These are phyloP conservation scores for Toxicodendron radicans DNA, from an alignment of 345 rosid species.

Conservation along the genomic window DNA sequence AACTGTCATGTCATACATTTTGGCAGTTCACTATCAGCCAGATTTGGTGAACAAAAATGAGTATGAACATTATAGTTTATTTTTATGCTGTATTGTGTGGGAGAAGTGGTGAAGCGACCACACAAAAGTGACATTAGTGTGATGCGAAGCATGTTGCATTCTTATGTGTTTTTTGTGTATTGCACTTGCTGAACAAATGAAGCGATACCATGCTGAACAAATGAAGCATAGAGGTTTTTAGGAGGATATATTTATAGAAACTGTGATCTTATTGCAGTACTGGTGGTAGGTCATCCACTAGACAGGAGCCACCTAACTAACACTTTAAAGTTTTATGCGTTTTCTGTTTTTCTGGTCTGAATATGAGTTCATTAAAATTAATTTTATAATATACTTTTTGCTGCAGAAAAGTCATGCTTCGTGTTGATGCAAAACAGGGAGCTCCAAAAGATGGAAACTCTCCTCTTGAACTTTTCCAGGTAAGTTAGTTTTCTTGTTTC, in stretches of 20 bases:
- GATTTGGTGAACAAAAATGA: neutral
- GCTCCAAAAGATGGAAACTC: constrained; percentile 88
- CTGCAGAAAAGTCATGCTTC: constrained; percentile 86
- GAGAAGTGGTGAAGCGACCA: neutral
- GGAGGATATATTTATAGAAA: neutral
- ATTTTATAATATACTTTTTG: constrained; percentile 13
- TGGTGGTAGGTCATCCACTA: neutral
- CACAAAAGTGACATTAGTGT: neutral
- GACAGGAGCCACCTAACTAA: constrained; percentile 5
- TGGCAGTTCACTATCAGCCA: neutral
- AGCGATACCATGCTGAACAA: neutral
- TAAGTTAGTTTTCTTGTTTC: constrained; percentile 26
- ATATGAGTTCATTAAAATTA: neutral
- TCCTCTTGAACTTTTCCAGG: constrained; percentile 89
- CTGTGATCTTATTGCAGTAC: neutral
- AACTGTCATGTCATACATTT: neutral
- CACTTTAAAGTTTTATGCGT: neutral
- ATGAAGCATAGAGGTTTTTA: neutral
- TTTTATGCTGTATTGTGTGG: neutral
- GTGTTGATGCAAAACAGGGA: constrained; percentile 95
- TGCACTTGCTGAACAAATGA: neutral
- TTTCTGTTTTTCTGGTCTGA: constrained; percentile 2
- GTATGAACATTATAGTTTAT: neutral
- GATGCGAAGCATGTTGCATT: neutral
- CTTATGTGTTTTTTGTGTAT: neutral